Evolutionary conservation across 2,329 filamentous ascomycete genomes (phyloP), one percentile per base, ranked within the genome.

Genomic region (Chalara sp.): DNA sequence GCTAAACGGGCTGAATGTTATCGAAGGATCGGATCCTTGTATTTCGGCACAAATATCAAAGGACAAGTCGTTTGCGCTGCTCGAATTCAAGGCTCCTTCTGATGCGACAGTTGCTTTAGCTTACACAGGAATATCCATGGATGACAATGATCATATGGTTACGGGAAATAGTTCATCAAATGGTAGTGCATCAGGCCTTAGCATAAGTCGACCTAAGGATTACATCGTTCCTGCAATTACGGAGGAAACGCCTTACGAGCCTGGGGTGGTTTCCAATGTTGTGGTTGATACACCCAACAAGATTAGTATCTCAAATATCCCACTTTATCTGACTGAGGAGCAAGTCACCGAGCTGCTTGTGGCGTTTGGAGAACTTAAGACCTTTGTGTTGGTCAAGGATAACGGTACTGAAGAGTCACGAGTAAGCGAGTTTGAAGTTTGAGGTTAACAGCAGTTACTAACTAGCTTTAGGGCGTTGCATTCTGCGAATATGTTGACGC

Each of bases 221-320:
- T 99, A 97, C 69, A 96, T 97, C 61, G 90, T 95, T 48, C 92
- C 92, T 7, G 84, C 87, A 11, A 76, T 87, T 33, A 80, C 80
- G 1, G 87, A 91, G 45, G 85, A 90, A 30, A 78, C 81, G 43
- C 78, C 84, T 40, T 85, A 86, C 61, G 83, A 91, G 62, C 83
- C 86, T 37, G 88, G 88, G 5, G 80, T 87, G 1, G 78, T 96
- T 37, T 87, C 89, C 2, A 86, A 79, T 56, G 73, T 88, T 21
- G 93, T 99, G 12, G 82, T 90, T 7, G 93, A 99, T 66, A 95
- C 89, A 3, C 86, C 90, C 13, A 90, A 96, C 75, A 99, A 99
- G 75, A 86, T 99, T 59, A 89, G 89, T 68, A 84, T 99, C 59
- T 83, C 88, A 46, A 95, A 95, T 65, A 86, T 99, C 50, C 91